phyloP scores from a whole-genome alignment of 2,329 filamentous ascomycete genomes.

The Blastomyces silverae region DNA sequence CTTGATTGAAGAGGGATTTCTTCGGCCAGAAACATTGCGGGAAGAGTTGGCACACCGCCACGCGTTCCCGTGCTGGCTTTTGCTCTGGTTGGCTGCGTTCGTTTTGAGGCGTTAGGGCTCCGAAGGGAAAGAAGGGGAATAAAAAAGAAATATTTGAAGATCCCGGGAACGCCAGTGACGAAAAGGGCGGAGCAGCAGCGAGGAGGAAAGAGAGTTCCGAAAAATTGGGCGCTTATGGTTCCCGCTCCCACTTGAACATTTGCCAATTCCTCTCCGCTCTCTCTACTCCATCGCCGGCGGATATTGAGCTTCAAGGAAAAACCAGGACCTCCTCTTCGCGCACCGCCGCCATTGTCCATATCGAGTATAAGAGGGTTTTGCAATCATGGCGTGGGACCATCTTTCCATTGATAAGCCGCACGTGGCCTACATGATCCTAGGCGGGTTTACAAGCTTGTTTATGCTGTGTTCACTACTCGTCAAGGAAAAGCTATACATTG shows the following conservation, averaged over 20 bases:
- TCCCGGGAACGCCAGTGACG: background rate
- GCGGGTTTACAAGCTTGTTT: conserved; percentile 94
- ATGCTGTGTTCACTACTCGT: conserved; percentile 98
- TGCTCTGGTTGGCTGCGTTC: conserved; percentile 2
- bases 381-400: conserved; percentile 47
- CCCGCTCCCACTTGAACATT: background rate
- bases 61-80: background rate
- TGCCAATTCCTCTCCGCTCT: background rate
- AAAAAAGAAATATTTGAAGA: background rate
- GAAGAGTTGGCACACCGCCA: background rate
- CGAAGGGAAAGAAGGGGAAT: background rate
- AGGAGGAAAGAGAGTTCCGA: background rate
- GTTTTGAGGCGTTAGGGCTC: background rate
- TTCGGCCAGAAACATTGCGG: background rate
- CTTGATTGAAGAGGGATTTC: background rate
- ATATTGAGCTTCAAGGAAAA: background rate
- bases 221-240: background rate
- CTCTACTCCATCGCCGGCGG: background rate
- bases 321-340: background rate
- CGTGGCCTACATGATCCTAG: conserved; percentile 96
- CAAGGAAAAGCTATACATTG: conserved; percentile 97
- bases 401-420: conserved; percentile 78
- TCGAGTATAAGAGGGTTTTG: background rate
- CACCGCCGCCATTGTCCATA: too few relatives aligned
- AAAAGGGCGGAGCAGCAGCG: background rate